Evolutionary conservation across 805 yeast species (phyloP).

Genomic region (Zygoascus bituminiphila): DNA sequence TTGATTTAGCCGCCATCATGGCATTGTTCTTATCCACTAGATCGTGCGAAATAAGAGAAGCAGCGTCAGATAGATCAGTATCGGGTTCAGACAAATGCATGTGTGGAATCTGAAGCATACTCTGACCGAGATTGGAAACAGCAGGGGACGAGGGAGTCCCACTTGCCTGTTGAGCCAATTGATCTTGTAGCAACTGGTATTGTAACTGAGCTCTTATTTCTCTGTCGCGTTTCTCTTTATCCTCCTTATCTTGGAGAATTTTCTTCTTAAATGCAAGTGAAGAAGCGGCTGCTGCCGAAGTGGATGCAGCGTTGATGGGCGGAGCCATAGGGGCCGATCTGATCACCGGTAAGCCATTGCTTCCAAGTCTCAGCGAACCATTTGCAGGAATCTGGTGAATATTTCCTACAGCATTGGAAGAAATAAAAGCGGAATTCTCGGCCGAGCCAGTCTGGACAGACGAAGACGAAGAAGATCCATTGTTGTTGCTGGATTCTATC

Average conservation of each 20-base stretch:
- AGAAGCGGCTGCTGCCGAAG: neutral
- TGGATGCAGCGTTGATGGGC: neutral
- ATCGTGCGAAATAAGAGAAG: constrained; percentile 2
- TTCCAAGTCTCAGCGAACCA: neutral
- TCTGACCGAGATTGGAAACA: constrained; percentile 3
- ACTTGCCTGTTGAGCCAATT: constrained; percentile 1
- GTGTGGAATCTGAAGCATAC: constrained; percentile 2
- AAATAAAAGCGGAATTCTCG: neutral
- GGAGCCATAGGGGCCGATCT: neutral
- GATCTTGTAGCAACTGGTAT: constrained; percentile 1
- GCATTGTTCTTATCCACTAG: neutral
- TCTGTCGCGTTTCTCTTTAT: constrained; percentile 1
- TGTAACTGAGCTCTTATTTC: constrained; percentile 2
- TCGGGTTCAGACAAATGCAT: constrained; percentile 4
- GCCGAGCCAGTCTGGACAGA: neutral
- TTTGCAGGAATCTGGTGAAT: no score
- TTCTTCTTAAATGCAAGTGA: constrained; percentile 3
- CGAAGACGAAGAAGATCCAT: neutral
- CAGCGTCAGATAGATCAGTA: constrained; percentile 1
- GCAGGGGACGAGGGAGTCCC: neutral
- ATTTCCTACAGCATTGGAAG: neutral
- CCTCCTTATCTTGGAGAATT: constrained; percentile 3
- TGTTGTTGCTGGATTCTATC: neutral
- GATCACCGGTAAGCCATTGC: neutral
- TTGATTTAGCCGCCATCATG: neutral